A percentile compares a stretch with the other conserved stretches of the same genome.
phyloP scores from a whole-genome alignment of 129 eudicot species.

The Tanacetum coccineum region DNA sequence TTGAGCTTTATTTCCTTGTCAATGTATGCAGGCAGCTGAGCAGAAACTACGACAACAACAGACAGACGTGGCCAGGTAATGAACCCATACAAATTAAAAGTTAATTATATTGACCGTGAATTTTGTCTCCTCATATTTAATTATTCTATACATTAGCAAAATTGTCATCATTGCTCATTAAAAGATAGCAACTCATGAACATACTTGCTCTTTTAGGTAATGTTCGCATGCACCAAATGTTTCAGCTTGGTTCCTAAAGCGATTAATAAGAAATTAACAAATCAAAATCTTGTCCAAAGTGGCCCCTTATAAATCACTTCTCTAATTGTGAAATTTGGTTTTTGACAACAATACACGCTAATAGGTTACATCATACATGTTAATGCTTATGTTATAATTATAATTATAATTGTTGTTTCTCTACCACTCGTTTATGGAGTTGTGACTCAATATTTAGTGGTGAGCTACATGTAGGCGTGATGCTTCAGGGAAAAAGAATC shows the following conservation, averaged over 20 bases:
- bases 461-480: too few species aligned
- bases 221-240: background rate
- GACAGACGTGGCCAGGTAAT: slow-evolving; percentile 54
- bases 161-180: background rate
- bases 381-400: too few species aligned
- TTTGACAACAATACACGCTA: too few species aligned
- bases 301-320: too few species aligned
- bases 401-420: too few species aligned
- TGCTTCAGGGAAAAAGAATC: too few species aligned
- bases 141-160: background rate
- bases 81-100: background rate
- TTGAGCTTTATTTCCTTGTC: slow-evolving; percentile 5
- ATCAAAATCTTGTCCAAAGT: background rate
- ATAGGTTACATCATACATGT: too few species aligned
- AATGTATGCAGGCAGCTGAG: slow-evolving; percentile 60
- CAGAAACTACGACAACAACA: slow-evolving; percentile 60
- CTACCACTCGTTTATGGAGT: too few species aligned
- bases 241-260: background rate
- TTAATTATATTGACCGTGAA: background rate
- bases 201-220: background rate
- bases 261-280: background rate
- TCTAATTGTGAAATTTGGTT: too few species aligned
- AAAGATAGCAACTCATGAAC: background rate
- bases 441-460: too few species aligned
- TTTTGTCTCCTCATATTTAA: background rate